A percentile compares a stretch with the other conserved stretches of the same genome.
Evolutionary conservation across 176 grass and related monocot genomes (phyloP).

Genomic region (Zizania latifolia): DNA sequence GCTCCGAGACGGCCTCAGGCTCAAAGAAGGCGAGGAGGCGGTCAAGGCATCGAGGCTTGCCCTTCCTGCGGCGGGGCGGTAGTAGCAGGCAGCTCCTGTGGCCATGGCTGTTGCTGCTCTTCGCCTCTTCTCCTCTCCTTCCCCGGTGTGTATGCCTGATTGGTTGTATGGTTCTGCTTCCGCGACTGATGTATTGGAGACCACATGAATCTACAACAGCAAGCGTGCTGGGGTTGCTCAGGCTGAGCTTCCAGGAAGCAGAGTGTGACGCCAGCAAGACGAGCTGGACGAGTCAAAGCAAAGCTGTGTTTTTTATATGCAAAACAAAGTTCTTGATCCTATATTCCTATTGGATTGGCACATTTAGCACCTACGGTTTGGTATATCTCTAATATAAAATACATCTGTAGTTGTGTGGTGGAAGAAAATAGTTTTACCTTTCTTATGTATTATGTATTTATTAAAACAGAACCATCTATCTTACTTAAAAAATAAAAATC

Average conservation of each 20-base stretch:
- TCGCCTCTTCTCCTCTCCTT: no score
- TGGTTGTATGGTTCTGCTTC: constrained; percentile 19
- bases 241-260: not conserved
- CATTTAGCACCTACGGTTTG: no score
- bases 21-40: constrained; percentile 6
- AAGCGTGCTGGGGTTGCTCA: not conserved
- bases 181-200: no score
- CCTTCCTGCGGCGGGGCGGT: constrained; percentile 14
- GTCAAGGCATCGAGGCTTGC: not conserved
- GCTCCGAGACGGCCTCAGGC: constrained; percentile 20
- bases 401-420: no score
- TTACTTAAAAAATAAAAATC: no score
- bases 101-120: constrained; percentile 30
- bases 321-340: no score
- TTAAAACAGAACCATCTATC: no score
- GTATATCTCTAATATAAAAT: no score
- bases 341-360: no score
- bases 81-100: constrained; percentile 29
- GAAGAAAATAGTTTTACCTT: no score
- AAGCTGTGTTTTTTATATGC: no score
- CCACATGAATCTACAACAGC: constrained; percentile 26
- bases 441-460: no score
- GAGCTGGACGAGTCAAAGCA: not conserved
- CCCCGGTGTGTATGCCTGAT: not conserved
- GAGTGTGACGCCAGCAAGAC: not conserved